These are phyloP conservation scores for Wickerhamomyces tratensis DNA, from an alignment of 805 yeast species.

Conservation along the genomic window DNA sequence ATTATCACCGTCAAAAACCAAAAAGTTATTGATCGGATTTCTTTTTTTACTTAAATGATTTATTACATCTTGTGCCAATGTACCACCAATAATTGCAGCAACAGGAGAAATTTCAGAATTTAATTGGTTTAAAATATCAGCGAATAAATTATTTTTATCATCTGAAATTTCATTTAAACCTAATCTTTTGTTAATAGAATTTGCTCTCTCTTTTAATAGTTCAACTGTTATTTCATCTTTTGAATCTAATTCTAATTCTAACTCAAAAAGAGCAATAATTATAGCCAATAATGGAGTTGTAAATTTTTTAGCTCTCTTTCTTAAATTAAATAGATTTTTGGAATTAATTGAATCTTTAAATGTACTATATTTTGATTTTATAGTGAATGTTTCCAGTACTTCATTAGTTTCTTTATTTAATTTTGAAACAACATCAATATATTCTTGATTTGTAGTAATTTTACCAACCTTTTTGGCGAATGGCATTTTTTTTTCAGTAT, in stretches of 20 bases:
- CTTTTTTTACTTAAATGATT: slow-evolving; percentile 70
- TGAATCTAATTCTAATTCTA: slow-evolving; percentile 11
- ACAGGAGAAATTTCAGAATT: slow-evolving; percentile 69
- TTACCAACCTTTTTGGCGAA: slow-evolving; percentile 43
- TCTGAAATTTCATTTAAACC: slow-evolving; percentile 32
- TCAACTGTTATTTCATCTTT: slow-evolving; percentile 13
- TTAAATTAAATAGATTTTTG: slow-evolving; percentile 14
- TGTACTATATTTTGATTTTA: slow-evolving; percentile 27
- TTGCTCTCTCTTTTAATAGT: slow-evolving; percentile 21
- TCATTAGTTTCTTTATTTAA: slow-evolving; percentile 25
- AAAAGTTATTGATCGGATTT: slow-evolving; percentile 72
- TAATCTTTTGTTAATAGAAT: slow-evolving; percentile 24
- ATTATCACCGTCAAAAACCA: slow-evolving; percentile 63
- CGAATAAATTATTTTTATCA: slow-evolving; percentile 25
- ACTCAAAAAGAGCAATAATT: slow-evolving; percentile 50
- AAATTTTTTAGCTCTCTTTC: slow-evolving; percentile 32
- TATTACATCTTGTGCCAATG: slow-evolving; percentile 82
- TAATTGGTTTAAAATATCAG: slow-evolving; percentile 35
- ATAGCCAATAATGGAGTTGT: slow-evolving; percentile 49
- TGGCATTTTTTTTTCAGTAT: slow-evolving; percentile 40
- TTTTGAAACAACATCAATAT: slow-evolving; percentile 26
- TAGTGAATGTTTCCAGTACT: slow-evolving; percentile 24
- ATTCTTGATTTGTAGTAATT: slow-evolving; percentile 30
- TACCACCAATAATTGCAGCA: slow-evolving; percentile 84
- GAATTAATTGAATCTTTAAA: slow-evolving; percentile 25